Conservation (phyloP, 306 rosid species). For the Rubus idaeus region DNA sequence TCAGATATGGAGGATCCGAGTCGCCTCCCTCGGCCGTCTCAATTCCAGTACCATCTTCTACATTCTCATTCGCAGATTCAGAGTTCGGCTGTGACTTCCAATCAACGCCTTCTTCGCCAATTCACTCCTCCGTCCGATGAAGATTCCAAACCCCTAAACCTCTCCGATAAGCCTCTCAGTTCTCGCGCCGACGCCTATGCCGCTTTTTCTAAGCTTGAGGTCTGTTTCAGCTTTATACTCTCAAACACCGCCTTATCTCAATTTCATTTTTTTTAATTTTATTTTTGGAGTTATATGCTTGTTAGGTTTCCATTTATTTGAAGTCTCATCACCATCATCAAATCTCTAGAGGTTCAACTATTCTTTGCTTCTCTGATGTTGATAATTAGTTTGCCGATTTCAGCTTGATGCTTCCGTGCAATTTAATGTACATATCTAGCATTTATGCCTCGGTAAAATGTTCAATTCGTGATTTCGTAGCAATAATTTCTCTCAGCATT, state of each 20-base stretch:
- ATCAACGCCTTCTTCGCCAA: constrained; percentile 3
- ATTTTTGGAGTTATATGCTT: background rate
- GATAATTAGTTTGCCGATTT: constrained; percentile 1
- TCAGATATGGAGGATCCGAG: constrained; percentile 32
- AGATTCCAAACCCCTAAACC: background rate
- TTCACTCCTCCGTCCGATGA: constrained; percentile 4
- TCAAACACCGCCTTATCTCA: background rate
- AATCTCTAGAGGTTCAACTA: background rate
- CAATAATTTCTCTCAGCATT: background rate
- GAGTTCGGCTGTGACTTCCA: background rate
- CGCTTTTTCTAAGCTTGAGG: constrained; percentile 24
- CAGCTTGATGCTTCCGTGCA: background rate
- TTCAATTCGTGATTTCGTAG: background rate
- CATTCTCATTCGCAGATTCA: constrained; percentile 12
- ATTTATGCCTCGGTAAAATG: background rate
- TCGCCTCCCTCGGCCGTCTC: constrained; percentile 28
- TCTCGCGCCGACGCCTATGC: constrained; percentile 16
- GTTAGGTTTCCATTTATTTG: constrained; percentile 7
- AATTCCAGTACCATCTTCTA: constrained; percentile 34
- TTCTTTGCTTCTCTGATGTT: background rate
- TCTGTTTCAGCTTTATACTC: constrained; percentile 2
- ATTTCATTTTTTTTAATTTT: background rate
- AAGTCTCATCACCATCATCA: background rate
- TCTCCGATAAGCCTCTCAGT: background rate
- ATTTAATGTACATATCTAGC: background rate